Evolutionary conservation across 495 filamentous ascomycete genomes (phyloP).

Genomic region (Annulohypoxylon maeteangense): DNA sequence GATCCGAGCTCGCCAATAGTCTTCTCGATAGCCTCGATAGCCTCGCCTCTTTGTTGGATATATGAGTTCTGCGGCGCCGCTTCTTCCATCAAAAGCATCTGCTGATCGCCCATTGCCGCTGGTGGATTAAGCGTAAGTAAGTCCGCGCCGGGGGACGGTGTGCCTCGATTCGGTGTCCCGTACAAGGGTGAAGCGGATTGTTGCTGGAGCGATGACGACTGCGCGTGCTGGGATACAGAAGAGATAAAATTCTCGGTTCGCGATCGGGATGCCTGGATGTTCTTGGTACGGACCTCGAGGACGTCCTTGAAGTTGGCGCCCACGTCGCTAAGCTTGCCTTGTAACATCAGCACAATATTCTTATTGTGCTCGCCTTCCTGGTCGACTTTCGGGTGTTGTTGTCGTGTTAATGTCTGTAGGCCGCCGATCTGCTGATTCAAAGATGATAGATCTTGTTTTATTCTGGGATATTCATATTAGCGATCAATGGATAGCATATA

Average conservation of each 20-base stretch:
- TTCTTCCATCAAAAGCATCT: slow-evolving; percentile 95
- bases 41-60: slow-evolving; percentile 91
- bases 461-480: slow-evolving; percentile 64
- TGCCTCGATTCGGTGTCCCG: slow-evolving; percentile 74
- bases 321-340: slow-evolving; percentile 95
- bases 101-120: slow-evolving; percentile 75
- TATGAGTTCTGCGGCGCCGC: slow-evolving; percentile 86
- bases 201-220: slow-evolving; percentile 66
- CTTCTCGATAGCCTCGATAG: slow-evolving; percentile 95
- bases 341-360: slow-evolving; percentile 91
- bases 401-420: slow-evolving; percentile 73
- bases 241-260: slow-evolving; percentile 97
- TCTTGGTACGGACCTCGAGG: slow-evolving; percentile 95
- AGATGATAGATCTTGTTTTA: slow-evolving; percentile 94
- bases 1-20: slow-evolving; percentile 94
- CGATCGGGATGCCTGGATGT: slow-evolving; percentile 92
- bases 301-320: slow-evolving; percentile 97
- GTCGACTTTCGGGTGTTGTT: slow-evolving; percentile 79
- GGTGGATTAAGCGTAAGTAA: slow-evolving; percentile 84
- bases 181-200: slow-evolving; percentile 86
- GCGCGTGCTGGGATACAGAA: slow-evolving; percentile 78
- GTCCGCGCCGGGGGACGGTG: slow-evolving; percentile 69
- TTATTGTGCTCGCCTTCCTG: slow-evolving; percentile 98
- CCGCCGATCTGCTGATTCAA: slow-evolving; percentile 87
- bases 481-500: no score